phyloP scores from a whole-genome alignment of 768 basidiomycete genomes.

The Hydnomerulius pinastri region DNA sequence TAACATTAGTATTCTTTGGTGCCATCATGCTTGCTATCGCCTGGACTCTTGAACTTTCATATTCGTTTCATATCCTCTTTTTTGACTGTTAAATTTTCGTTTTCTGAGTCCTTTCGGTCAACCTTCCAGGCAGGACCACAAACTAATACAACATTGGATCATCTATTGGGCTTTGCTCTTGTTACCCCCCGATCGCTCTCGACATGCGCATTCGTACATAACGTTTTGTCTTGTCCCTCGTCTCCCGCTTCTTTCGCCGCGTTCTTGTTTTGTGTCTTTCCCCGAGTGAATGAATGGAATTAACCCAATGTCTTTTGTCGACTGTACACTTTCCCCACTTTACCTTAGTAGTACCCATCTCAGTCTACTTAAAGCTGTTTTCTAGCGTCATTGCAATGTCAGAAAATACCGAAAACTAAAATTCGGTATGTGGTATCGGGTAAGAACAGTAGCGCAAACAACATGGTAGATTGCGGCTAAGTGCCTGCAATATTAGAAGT shows the following conservation, averaged over 20 bases:
- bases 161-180: slow-evolving; percentile 33
- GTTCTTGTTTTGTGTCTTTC: slow-evolving; percentile 34
- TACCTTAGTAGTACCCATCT: slow-evolving; percentile 9
- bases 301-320: slow-evolving; percentile 12
- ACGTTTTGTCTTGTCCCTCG: slow-evolving; percentile 35
- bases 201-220: slow-evolving; percentile 36
- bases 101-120: slow-evolving; percentile 18
- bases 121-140: slow-evolving; percentile 23
- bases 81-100: slow-evolving; percentile 16
- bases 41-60: slow-evolving; percentile 9
- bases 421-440: slow-evolving; percentile 14
- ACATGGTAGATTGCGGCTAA: background rate
- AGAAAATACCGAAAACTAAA: slow-evolving; percentile 2
- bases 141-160: slow-evolving; percentile 32
- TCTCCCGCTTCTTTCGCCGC: slow-evolving; percentile 26
- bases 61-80: slow-evolving; percentile 26
- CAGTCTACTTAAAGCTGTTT: slow-evolving; percentile 4
- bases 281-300: slow-evolving; percentile 10
- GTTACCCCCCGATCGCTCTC: slow-evolving; percentile 40
- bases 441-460: background rate
- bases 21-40: slow-evolving; percentile 12
- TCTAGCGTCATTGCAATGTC: background rate
- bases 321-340: slow-evolving; percentile 12
- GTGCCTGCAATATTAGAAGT: slow-evolving; percentile 4
- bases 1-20: slow-evolving; percentile 3